Evolutionary conservation across 306 rosid species (phyloP), one percentile per base, ranked within the genome.

Genomic region (Prunus campanulata): DNA sequence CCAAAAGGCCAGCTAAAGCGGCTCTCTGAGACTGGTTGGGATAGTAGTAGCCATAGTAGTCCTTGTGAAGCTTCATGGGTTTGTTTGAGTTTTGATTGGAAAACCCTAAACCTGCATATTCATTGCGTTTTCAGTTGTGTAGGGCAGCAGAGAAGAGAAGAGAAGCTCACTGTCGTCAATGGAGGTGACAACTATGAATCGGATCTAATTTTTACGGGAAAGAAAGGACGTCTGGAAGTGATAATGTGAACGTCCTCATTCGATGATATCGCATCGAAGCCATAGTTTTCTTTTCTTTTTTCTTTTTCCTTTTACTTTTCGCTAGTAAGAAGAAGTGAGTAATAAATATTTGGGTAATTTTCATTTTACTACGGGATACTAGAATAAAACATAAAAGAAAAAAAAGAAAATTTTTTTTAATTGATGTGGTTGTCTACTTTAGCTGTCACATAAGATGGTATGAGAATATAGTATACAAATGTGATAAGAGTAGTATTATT

Each of bases 41-140:
- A 24, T 46, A 18, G 61, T 9, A 27, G 69, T 65, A 19, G 25
- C 69, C 49, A 51, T 77, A 61, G 66, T 61, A 68, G 59, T 72
- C 73, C 66, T 29, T 27, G 3, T 73, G 75, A 54, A 82, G 80
- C 78, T 85, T 83, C 91, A 85, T 87, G 64, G 56, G 77, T 59
- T 55, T 2, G 69, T 65, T 65, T 65, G 49, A 10, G 42, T 19
- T 35, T 61, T 16, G 78, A 74, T 60, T 11, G 30, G 54, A 42
- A 6, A 27, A 10, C 49, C n/a, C 9, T 4, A 20, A 52, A 24
- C 25, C 11, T 48, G 60, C 49, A 39, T 46, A 65, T 65, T 65
- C 16, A n/a, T 65, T 65, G 48, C 24, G 6, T 35, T 29, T 1
- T 63, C 6, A 56, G 69, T 9, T 65, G 69, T 16, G 49, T 42